Evolutionary conservation across 2,329 filamentous ascomycete species (phyloP), one percentile per base, ranked within the genome.

Genomic region (Orbilia ellipsospora): DNA sequence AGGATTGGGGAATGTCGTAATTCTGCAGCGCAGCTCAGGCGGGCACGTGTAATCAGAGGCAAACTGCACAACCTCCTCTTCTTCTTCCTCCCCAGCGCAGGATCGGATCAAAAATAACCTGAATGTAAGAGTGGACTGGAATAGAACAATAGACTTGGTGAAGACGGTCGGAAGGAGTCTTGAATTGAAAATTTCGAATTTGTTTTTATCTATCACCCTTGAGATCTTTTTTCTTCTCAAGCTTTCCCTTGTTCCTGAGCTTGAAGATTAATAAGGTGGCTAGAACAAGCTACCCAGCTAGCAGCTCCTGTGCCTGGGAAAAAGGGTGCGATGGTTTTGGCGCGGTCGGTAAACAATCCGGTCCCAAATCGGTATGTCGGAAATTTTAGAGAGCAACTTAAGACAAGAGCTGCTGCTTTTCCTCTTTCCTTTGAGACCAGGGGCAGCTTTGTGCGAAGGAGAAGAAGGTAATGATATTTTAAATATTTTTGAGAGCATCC

Each of bases 1-100:
- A 26, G 28, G 13, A 44, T 54, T 20, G 31, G 50, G 42, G n/a
- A 55, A 70, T 67, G 62, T 62, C 69, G 69, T 66, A 73, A 73
- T 61, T 26, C 31, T 36, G 62, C 69, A 66, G 69, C 28, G 15
- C 20, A 48, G 16, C 16, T 36, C 31, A 36, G 44, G 61, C 59
- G 52, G 20, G 57, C 63, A 66, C 62, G 56, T 74, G 63, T 54
- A 18, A 6, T 44, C 6, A 20, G 31, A 40, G 31, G 10, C 3
- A 36, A 36, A 36, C 31, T 10, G 31, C 31, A 36, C 31, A 36
- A 36, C 31, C 31, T 36, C 31, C 31, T 36, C 31, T 36, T 36
- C 31, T 10, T 10, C 23, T 2, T 23, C 23, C 4, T 2, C 23
- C 23, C 23, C 23, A 23, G 23, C 23, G 23, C 23, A 23, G 23